Conservation (phyloP, 2,329 filamentous ascomycete species). For the Xylariomycetidae sp. region DNA sequence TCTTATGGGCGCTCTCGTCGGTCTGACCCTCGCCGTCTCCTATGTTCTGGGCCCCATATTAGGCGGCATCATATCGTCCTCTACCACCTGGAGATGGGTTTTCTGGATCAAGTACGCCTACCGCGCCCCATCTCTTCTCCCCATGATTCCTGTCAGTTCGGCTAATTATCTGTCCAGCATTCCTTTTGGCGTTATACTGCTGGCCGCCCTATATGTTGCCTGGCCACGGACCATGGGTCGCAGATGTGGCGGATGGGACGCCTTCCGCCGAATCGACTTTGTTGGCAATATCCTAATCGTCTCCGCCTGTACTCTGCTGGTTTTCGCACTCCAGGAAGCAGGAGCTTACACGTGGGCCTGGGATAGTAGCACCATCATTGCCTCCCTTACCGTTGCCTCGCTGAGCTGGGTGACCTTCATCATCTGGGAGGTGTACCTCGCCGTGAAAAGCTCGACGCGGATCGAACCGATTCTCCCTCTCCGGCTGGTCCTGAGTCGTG, state of each 20-base stretch:
- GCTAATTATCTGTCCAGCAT: constrained; percentile 31
- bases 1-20: constrained; percentile 49
- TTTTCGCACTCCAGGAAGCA: constrained; percentile 52
- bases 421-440: constrained; percentile 44
- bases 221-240: constrained; percentile 36
- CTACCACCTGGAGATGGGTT: constrained; percentile 51
- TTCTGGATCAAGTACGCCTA: constrained; percentile 54
- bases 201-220: constrained; percentile 40
- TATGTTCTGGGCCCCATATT: constrained; percentile 54
- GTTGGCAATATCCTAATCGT: constrained; percentile 45
- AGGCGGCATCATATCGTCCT: constrained; percentile 49
- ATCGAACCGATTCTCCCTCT: constrained; percentile 53
- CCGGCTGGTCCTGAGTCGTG: constrained; percentile 38
- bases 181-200: constrained; percentile 40
- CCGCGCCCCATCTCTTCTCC: not conserved
- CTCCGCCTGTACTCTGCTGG: constrained; percentile 44
- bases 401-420: constrained; percentile 43
- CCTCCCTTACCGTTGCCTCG: constrained; percentile 40
- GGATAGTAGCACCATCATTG: constrained; percentile 45
- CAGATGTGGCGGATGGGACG: constrained; percentile 31
- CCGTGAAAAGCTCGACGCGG: constrained; percentile 25
- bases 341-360: constrained; percentile 46
- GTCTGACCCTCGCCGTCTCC: constrained; percentile 49
- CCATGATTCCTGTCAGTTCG: too few species aligned
- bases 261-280: constrained; percentile 45